phyloP scores from a whole-genome alignment of 2,329 filamentous ascomycete species.

The Gremmenia infestans region DNA sequence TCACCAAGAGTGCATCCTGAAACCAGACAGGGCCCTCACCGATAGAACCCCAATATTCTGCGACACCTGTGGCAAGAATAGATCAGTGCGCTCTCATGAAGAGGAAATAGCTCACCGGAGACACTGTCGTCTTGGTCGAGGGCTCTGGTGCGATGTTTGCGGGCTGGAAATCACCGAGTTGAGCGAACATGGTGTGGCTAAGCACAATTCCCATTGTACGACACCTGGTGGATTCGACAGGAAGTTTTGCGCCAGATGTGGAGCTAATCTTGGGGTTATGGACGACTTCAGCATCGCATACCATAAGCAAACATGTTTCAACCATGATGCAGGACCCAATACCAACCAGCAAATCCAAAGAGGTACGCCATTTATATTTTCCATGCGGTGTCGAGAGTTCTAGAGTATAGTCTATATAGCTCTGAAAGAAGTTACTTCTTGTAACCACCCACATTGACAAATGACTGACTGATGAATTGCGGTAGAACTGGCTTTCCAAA shows the following conservation, averaged over 20 bases:
- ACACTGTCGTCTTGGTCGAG: not conserved
- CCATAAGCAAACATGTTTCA: not conserved
- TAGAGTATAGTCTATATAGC: no score
- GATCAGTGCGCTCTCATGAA: not conserved
- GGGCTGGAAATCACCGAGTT: not conserved
- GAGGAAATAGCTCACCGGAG: constrained; percentile 1
- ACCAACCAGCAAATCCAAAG: no score
- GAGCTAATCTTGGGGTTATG: not conserved
- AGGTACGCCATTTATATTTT: no score
- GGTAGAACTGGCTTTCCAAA: not conserved
- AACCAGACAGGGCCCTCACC: not conserved
- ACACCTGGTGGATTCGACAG: not conserved
- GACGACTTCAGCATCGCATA: not conserved
- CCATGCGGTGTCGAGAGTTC: no score
- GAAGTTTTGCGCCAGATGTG: constrained; percentile 1
- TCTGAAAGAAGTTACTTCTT: no score
- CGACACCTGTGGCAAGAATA: constrained; percentile 4
- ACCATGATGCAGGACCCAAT: not conserved
- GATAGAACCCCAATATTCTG: not conserved
- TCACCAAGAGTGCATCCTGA: constrained; percentile 4
- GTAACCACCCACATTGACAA: no score
- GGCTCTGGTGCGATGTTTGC: constrained; percentile 1
- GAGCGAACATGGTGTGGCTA: not conserved
- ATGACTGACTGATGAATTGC: not conserved
- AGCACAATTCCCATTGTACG: not conserved